A percentile compares a stretch with the other conserved stretches of the same genome.
phyloP scores from a whole-genome alignment of 1,284 basidiomycete genomes.

The Phlebopus sp. region DNA sequence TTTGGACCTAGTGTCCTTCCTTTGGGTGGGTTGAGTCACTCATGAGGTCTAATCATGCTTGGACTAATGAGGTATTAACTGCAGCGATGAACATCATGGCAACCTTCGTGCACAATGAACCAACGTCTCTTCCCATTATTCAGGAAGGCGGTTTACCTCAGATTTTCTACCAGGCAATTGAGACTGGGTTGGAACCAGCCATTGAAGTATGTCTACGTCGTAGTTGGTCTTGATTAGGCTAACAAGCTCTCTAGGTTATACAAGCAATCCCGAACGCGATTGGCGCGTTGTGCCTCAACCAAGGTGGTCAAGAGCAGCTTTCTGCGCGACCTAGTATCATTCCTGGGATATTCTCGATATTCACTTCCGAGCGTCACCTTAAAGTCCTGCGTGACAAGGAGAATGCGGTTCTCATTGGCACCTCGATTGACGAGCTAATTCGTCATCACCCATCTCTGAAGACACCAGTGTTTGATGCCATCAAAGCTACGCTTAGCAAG shows the following conservation, averaged over 20 bases:
- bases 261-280: slow-evolving; percentile 94
- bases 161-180: slow-evolving; percentile 83
- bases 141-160: slow-evolving; percentile 93
- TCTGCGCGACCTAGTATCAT: slow-evolving; percentile 77
- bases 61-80: slow-evolving; percentile 6
- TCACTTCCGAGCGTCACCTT: slow-evolving; percentile 83
- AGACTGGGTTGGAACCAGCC: slow-evolving; percentile 81
- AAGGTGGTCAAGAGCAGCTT: slow-evolving; percentile 83
- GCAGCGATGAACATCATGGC: slow-evolving; percentile 95
- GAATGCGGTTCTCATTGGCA: slow-evolving; percentile 85
- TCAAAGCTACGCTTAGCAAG: slow-evolving; percentile 66
- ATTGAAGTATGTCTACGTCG: slow-evolving; percentile 65
- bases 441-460: slow-evolving; percentile 94
- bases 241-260: slow-evolving; percentile 60
- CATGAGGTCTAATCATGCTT: not conserved
- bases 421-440: slow-evolving; percentile 91
- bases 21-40: slow-evolving; percentile 48
- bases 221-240: slow-evolving; percentile 1
- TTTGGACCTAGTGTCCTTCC: slow-evolving; percentile 90
- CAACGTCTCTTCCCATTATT: slow-evolving; percentile 88
- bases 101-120: slow-evolving; percentile 98
- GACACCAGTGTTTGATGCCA: slow-evolving; percentile 70
- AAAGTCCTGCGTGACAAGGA: slow-evolving; percentile 93
- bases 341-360: slow-evolving; percentile 80
- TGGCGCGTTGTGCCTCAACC: slow-evolving; percentile 94